A percentile compares a stretch with the other conserved stretches of the same genome.
Evolutionary conservation across 78 protist species (phyloP).

Genomic region (Ministeria vibrans): DNA sequence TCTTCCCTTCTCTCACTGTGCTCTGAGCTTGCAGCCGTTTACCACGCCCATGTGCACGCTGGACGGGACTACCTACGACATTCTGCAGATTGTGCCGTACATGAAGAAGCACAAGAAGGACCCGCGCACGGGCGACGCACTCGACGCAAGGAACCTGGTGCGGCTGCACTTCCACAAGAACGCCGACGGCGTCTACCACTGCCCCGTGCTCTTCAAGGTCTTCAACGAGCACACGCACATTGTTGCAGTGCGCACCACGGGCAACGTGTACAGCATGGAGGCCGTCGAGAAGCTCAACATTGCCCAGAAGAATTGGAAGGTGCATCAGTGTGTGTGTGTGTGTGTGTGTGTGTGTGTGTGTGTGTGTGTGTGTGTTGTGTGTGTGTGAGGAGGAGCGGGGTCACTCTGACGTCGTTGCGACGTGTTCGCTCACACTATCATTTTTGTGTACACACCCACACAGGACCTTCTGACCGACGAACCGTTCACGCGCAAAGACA

Average conservation of each 20-base stretch:
- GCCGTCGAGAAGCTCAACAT: slow-evolving; percentile 70
- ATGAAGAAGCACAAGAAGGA: slow-evolving; percentile 58
- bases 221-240: slow-evolving; percentile 74
- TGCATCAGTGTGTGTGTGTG: background rate
- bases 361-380: no score
- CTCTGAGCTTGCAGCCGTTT: slow-evolving; percentile 66
- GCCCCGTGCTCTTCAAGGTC: slow-evolving; percentile 79
- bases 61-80: slow-evolving; percentile 68
- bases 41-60: slow-evolving; percentile 58
- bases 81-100: slow-evolving; percentile 66
- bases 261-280: slow-evolving; percentile 77
- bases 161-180: slow-evolving; percentile 40
- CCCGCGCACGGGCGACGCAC: slow-evolving; percentile 77
- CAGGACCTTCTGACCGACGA: slow-evolving; percentile 66
- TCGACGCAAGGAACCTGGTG: slow-evolving; percentile 53
- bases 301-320: slow-evolving; percentile 24
- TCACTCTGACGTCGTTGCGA: no score
- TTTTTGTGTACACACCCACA: background rate
- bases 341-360: background rate
- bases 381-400: no score
- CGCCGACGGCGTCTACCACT: slow-evolving; percentile 57
- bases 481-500: slow-evolving; percentile 67
- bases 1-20: slow-evolving; percentile 71
- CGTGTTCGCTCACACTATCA: background rate
- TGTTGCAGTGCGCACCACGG: slow-evolving; percentile 64